A percentile compares a stretch with the other conserved stretches of the same genome.
Conservation (phyloP, 2,329 filamentous ascomycete species). For the Aspergillus tamarii region DNA sequence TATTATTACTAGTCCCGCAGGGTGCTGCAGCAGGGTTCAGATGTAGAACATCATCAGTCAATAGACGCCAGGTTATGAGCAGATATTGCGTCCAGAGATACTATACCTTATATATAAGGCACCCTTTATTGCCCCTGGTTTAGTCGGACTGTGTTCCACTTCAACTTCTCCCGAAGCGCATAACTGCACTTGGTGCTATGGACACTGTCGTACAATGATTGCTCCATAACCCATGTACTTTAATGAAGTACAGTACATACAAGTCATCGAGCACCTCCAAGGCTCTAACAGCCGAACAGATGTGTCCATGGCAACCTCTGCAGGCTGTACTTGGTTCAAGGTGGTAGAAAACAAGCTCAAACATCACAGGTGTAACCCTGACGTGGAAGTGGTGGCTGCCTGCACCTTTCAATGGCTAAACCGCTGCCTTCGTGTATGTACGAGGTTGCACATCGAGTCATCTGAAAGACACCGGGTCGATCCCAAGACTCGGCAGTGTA, state of each 20-base stretch:
- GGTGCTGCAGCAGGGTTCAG: background rate
- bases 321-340: background rate
- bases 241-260: background rate
- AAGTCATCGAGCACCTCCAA: background rate
- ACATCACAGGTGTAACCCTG: background rate
- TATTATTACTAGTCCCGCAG: background rate
- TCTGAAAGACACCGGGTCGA: constrained; percentile 2
- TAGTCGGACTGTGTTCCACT: background rate
- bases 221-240: background rate
- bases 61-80: background rate
- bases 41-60: background rate
- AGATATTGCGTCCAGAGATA: background rate
- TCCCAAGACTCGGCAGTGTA: background rate
- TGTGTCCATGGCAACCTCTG: background rate
- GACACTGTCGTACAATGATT: background rate
- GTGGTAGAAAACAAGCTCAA: background rate
- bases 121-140: background rate
- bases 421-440: constrained; percentile 9
- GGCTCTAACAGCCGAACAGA: background rate
- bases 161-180: too few species aligned
- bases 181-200: background rate
- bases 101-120: background rate
- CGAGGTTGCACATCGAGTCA: constrained; percentile 16
- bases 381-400: background rate
- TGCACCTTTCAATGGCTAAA: constrained; percentile 8